These are phyloP conservation scores for Melampsora occidentalis DNA, from an alignment of 1,284 basidiomycete genomes.

Conservation along the genomic window DNA sequence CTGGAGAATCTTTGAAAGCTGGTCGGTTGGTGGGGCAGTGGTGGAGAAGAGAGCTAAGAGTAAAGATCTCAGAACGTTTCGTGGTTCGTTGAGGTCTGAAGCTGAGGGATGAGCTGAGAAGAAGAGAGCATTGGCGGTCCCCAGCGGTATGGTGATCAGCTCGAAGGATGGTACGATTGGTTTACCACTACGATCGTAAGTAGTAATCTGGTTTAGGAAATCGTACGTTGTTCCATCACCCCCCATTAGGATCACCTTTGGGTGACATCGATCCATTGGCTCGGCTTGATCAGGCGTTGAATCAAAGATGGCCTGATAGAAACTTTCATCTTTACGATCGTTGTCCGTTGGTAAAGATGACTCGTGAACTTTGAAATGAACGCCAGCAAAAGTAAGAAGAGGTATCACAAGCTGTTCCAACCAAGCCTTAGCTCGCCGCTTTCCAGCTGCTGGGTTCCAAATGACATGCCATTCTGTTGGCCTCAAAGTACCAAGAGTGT, in stretches of 20 bases:
- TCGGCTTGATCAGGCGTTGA: neutral
- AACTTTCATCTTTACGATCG: neutral
- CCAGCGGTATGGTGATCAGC: constrained; percentile 64
- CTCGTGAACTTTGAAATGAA: neutral
- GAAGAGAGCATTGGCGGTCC: constrained; percentile 94
- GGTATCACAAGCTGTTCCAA: constrained; percentile 21
- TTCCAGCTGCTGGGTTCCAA: constrained; percentile 31
- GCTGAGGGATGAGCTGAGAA: constrained; percentile 59
- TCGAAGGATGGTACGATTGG: constrained; percentile 38
- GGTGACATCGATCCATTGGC: neutral
- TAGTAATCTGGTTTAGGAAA: constrained; percentile 64
- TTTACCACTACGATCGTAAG: constrained; percentile 48
- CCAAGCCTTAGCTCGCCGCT: constrained; percentile 19
- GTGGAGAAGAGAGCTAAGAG: constrained; percentile 53
- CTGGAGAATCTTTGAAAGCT: constrained; percentile 55
- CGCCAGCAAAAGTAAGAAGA: constrained; percentile 22
- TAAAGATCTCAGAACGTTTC: constrained; percentile 56
- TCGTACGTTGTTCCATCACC: constrained; percentile 90
- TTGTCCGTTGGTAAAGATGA: neutral
- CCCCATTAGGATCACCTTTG: constrained; percentile 54
- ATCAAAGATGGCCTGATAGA: neutral
- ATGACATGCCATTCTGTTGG: constrained; percentile 14
- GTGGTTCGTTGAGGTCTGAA: constrained; percentile 49
- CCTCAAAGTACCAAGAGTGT: neutral
- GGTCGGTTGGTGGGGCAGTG: neutral